Percentiles rank a stretch among this genome's conserved stretches.
phyloP scores from a whole-genome alignment of 2,329 filamentous ascomycete genomes.

The Ilyonectria destructans region DNA sequence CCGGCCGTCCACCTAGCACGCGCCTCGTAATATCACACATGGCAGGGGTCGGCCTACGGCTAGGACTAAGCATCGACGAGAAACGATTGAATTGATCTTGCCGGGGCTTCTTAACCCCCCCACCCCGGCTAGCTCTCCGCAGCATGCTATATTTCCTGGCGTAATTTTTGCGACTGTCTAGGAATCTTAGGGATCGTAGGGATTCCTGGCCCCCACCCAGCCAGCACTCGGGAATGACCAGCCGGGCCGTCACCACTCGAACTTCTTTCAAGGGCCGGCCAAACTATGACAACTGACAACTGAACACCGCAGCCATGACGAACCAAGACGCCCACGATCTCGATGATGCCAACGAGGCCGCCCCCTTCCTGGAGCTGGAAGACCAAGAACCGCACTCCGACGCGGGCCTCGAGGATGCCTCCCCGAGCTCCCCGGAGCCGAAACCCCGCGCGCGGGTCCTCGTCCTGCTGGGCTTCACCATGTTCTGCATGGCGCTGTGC shows the following conservation, averaged over 20 bases:
- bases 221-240: background rate
- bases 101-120: background rate
- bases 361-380: background rate
- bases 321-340: background rate
- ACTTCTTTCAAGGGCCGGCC: background rate
- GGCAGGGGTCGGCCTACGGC: background rate
- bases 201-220: no score
- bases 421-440: background rate
- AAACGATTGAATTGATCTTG: background rate
- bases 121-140: background rate
- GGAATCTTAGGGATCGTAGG: background rate
- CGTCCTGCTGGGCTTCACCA: conserved; percentile 10
- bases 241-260: background rate
- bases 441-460: conserved; percentile 6
- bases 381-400: background rate
- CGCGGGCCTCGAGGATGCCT: background rate
- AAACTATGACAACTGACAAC: background rate
- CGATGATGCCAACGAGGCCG: background rate
- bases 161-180: background rate
- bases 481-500: conserved; percentile 11
- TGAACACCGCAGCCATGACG: conserved; percentile 5
- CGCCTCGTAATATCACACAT: background rate
- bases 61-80: background rate
- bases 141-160: background rate
- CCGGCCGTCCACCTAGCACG: background rate